These are phyloP conservation scores for Boletus vinaceobasis DNA, from an alignment of 768 basidiomycete species.

Conservation along the genomic window DNA sequence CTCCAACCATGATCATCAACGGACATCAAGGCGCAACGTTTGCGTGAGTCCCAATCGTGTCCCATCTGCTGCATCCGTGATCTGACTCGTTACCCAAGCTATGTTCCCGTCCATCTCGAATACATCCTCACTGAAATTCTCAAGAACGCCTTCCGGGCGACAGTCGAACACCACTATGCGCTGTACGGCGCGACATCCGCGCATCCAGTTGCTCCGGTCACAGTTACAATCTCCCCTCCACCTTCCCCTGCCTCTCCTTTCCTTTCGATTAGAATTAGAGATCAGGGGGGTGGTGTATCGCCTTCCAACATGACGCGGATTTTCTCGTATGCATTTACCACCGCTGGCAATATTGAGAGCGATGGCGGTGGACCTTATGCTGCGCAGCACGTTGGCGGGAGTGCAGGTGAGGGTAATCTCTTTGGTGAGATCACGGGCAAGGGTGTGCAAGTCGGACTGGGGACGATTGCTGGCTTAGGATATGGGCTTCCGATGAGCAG, in stretches of 20 bases:
- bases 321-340: constrained; percentile 91
- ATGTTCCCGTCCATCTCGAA: constrained; percentile 87
- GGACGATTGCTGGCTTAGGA: constrained; percentile 87
- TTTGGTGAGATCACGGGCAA: constrained; percentile 78
- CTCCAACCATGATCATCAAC: constrained; percentile 66
- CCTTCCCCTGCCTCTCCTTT: constrained; percentile 38
- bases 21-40: constrained; percentile 71
- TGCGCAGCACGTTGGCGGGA: constrained; percentile 72
- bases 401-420: constrained; percentile 48
- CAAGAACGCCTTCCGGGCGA: constrained; percentile 89
- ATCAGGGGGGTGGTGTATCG: constrained; percentile 83
- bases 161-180: constrained; percentile 68
- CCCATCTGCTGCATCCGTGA: constrained; percentile 1
- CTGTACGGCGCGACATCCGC: constrained; percentile 35
- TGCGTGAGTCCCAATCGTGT: constrained; percentile 52
- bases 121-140: constrained; percentile 89
- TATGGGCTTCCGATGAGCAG: constrained; percentile 84
- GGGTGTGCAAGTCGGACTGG: constrained; percentile 75
- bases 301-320: constrained; percentile 71
- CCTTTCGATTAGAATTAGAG: constrained; percentile 76
- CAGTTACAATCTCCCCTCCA: constrained; percentile 67
- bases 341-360: constrained; percentile 56
- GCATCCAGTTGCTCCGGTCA: constrained; percentile 53
- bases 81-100: constrained; percentile 42
- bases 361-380: constrained; percentile 70